These are phyloP conservation scores for Curvularia spicifera DNA, from an alignment of 2,329 filamentous ascomycete species.

Conservation along the genomic window DNA sequence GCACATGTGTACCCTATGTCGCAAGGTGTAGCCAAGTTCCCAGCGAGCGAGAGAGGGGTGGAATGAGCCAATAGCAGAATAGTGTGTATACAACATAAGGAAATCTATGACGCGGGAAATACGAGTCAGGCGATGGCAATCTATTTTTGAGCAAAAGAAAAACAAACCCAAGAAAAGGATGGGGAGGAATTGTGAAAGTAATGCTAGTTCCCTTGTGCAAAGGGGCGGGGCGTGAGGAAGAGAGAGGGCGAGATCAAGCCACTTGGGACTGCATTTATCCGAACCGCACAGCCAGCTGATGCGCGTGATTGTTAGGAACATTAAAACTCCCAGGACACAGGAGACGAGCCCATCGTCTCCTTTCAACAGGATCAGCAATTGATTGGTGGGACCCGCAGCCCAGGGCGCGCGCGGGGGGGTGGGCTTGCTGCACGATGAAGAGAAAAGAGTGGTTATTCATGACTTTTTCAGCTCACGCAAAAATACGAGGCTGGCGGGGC, in stretches of 20 bases:
- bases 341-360: conserved; percentile 33
- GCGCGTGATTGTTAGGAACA: conserved; percentile 7
- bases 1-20: neutral
- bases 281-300: neutral
- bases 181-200: neutral
- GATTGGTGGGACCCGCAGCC: conserved; percentile 15
- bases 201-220: neutral
- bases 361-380: conserved; percentile 19
- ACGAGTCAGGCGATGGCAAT: neutral
- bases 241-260: neutral
- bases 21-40: neutral
- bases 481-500: conserved; percentile 10
- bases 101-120: neutral
- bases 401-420: neutral
- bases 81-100: neutral
- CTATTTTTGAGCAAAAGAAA: no score
- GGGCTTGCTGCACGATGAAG: conserved; percentile 10
- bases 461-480: conserved; percentile 11
- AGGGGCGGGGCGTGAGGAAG: neutral
- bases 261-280: neutral
- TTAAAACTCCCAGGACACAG: conserved; percentile 21
- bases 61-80: neutral
- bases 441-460: conserved; percentile 5
- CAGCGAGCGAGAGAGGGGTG: conserved; percentile 12
- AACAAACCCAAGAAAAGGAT: no score